phyloP scores from a whole-genome alignment of 208 protist species.

The Angomonas desouzai region DNA sequence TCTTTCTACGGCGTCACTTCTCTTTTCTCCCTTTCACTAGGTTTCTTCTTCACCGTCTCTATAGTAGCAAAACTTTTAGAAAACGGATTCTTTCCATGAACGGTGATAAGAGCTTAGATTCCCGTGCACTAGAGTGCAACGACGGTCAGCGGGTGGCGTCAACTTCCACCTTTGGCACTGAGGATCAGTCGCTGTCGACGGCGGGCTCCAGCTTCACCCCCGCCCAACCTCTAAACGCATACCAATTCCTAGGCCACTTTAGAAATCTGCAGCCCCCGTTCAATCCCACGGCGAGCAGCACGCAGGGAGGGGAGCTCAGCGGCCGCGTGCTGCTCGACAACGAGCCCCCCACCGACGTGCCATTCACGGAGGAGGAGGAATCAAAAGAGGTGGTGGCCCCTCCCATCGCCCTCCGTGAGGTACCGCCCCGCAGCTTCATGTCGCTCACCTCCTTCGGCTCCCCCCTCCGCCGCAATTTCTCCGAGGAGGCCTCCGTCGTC shows the following conservation, averaged over 20 bases:
- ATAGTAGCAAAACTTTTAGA: too few species aligned
- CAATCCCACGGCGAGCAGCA: neutral
- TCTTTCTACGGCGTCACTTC: conserved; percentile 9
- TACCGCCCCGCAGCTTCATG: neutral
- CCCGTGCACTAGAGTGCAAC: neutral
- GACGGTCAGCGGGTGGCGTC: neutral
- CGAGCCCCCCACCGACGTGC: neutral
- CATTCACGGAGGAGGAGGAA: neutral
- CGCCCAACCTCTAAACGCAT: neutral
- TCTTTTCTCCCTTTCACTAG: neutral
- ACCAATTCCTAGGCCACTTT: neutral
- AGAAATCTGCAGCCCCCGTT: neutral
- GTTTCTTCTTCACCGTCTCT: neutral
- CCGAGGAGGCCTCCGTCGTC: neutral
- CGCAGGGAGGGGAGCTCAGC: neutral
- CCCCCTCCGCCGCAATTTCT: neutral
- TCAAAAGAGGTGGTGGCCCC: neutral
- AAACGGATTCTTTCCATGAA: neutral
- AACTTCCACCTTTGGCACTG: neutral
- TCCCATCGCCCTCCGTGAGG: neutral
- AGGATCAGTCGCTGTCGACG: neutral
- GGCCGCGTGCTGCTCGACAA: neutral
- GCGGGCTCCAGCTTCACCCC: neutral
- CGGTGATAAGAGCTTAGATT: neutral
- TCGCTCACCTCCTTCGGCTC: neutral